Evolutionary conservation across 805 yeast species (phyloP).

Genomic region (Myxozyma udenii): DNA sequence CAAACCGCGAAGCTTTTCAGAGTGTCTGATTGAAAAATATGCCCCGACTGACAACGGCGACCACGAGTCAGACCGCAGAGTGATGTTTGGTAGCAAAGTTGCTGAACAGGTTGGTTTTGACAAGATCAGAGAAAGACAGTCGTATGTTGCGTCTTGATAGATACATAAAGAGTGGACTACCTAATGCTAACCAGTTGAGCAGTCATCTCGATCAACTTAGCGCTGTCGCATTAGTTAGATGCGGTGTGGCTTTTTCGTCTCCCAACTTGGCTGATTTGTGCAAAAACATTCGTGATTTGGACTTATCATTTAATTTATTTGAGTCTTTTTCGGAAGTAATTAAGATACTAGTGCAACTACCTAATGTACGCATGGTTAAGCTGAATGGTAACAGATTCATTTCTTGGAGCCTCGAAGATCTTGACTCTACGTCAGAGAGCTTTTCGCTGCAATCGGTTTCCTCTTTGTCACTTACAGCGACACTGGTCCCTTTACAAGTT

Average conservation of each 20-base stretch:
- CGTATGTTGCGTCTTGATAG: constrained; percentile 8
- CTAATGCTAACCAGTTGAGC: not conserved
- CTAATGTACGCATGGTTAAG: constrained; percentile 44
- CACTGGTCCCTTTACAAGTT: constrained; percentile 18
- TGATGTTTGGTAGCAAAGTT: constrained; percentile 52
- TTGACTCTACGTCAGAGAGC: not conserved
- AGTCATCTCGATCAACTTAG: constrained; percentile 45
- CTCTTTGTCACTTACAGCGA: constrained; percentile 29
- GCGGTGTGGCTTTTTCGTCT: constrained; percentile 37
- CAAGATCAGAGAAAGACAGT: constrained; percentile 32
- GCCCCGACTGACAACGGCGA: constrained; percentile 38
- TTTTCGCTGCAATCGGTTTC: constrained; percentile 9
- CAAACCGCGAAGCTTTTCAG: constrained; percentile 24
- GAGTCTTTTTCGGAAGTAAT: constrained; percentile 43
- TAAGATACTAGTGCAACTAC: constrained; percentile 41
- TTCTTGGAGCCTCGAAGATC: constrained; percentile 8
- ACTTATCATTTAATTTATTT: constrained; percentile 60
- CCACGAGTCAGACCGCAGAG: constrained; percentile 33
- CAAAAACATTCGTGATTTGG: constrained; percentile 41
- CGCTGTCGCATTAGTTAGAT: constrained; percentile 51
- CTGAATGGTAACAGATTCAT: constrained; percentile 46
- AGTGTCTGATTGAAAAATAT: constrained; percentile 54
- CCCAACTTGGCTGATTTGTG: constrained; percentile 15
- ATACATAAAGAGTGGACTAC: not conserved
- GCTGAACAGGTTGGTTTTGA: constrained; percentile 68